Base-by-base conservation (phyloP, 352 stramenopile species). In the Phytophthora cactorum region DNA sequence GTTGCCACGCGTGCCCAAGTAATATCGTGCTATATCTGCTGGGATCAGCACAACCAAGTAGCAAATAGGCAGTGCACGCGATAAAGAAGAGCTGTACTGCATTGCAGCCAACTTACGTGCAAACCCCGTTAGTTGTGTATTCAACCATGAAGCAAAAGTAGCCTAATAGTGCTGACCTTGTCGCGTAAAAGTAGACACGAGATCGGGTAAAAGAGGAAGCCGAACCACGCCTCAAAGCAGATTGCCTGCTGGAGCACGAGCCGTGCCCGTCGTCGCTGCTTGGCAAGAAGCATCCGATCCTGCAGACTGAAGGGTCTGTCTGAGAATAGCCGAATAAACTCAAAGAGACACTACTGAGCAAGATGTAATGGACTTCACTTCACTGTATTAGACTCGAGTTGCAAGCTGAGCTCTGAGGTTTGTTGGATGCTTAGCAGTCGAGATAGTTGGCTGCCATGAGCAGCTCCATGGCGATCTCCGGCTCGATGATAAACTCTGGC, bases 381-480 rank as follows among this genome's bases (percentile, higher is more conserved):
- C 34, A 60, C 43, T 76, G 59, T 79, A 79, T 77, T 76, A 66
- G 53, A 63, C 29, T 53, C 22, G 36, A 46, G 36, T 43, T 43
- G 36, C n/a, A 22, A 12, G 34, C 34, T 12, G 10, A 39, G 34
- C 2, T 39, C 6, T 14, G 34, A 12, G 5, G 2, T 39, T 39
- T 43, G 36, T 14, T 43, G 22, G 9, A 54, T 54, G 49, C 36
- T 66, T 62, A 78, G 47, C 74, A 81, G 77, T 99, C 96, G 55
- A 99, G 81, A 83, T 99, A 99, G 74, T 99, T 99, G 46, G 96
- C 90, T 3, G 96, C 96, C 94, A 99, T 99, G 60, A 99, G 84
- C 55, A 99, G 79, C 75, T 99, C 96, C 70, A 99, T 91, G 57
- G 95, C 96, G 70, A 99, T 91, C 87, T 99, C 97, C 5, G 97